These are phyloP conservation scores for Beauveria asiatica DNA, from an alignment of 2,329 filamentous ascomycete genomes.

Conservation along the genomic window DNA sequence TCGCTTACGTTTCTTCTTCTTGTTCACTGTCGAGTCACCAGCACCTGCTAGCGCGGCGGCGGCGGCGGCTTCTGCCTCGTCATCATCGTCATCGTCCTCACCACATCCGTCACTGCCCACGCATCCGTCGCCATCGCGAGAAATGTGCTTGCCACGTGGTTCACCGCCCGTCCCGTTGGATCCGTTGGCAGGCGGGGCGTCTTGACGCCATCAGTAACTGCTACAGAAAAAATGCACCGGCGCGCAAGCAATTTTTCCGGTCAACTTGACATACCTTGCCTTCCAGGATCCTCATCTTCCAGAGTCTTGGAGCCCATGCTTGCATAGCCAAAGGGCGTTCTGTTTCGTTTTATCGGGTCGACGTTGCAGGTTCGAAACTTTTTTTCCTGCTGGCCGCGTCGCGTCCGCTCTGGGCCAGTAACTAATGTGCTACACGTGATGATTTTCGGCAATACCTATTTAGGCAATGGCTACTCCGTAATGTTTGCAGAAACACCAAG, in stretches of 20 bases:
- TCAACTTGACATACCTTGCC: constrained; percentile 5
- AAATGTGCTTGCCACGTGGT: constrained; percentile 6
- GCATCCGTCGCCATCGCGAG: constrained; percentile 10
- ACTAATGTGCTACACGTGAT: not conserved
- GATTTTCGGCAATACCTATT: not conserved
- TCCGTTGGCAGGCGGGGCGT: constrained; percentile 7
- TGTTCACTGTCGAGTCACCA: not conserved
- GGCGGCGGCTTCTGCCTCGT: constrained; percentile 12
- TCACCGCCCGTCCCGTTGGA: constrained; percentile 6
- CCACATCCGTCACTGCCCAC: constrained; percentile 6
- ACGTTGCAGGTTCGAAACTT: not conserved
- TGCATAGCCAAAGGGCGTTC: constrained; percentile 1
- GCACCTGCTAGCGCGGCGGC: constrained; percentile 16
- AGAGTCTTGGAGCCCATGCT: constrained; percentile 11
- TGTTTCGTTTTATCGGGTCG: not conserved
- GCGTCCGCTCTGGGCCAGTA: not conserved
- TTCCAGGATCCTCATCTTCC: constrained; percentile 9
- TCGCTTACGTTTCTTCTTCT: constrained; percentile 19
- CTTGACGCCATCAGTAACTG: not conserved
- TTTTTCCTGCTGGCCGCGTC: not conserved
- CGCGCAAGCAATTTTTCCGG: not conserved
- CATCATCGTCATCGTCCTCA: constrained; percentile 18
- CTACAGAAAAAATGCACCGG: not conserved
- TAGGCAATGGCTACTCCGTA: not conserved
- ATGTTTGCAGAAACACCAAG: not conserved